A percentile compares a stretch with the other conserved stretches of the same genome.
Evolutionary conservation across 2,329 filamentous ascomycete genomes (phyloP).

Genomic region (Dactylellina haptotyla): DNA sequence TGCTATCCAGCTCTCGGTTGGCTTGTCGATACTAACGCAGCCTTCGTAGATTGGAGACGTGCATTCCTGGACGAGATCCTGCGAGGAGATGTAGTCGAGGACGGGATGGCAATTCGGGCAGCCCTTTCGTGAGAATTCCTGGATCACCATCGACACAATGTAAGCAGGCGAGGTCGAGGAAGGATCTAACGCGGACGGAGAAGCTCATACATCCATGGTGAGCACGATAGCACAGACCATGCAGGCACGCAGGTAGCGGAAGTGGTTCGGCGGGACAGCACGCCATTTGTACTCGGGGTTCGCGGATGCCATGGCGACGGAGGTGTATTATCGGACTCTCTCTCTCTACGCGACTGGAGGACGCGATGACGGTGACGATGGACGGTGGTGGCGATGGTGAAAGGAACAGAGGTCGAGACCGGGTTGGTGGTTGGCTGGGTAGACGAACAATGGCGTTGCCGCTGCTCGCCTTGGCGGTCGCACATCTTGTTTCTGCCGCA

Average conservation of each 20-base stretch:
- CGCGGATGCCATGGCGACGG: conserved; percentile 25
- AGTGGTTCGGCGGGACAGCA: conserved; percentile 71
- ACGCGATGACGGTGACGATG: background rate
- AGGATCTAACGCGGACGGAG: background rate
- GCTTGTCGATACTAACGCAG: conserved; percentile 83
- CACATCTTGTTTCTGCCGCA: background rate
- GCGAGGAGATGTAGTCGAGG: conserved; percentile 80
- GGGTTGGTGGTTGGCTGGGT: conserved; percentile 10
- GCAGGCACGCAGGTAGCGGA: conserved; percentile 90
- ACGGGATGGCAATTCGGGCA: conserved; percentile 98
- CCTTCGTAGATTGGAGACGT: conserved; percentile 97
- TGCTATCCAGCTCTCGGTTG: conserved; percentile 90
- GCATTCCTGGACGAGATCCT: conserved; percentile 87
- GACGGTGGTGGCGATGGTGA: background rate
- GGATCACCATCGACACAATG: conserved; percentile 47
- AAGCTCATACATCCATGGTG: conserved; percentile 72
- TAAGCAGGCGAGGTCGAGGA: conserved; percentile 13
- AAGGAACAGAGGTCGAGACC: background rate
- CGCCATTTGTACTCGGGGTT: conserved; percentile 49
- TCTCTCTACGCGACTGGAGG: background rate
- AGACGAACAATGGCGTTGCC: background rate
- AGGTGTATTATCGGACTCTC: conserved; percentile 21
- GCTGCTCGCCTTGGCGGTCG: conserved; percentile 5
- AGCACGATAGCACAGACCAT: conserved; percentile 98
- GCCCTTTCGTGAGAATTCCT: conserved; percentile 86